Conservation (phyloP, 805 yeast species). For the Metschnikowia shivogae region DNA sequence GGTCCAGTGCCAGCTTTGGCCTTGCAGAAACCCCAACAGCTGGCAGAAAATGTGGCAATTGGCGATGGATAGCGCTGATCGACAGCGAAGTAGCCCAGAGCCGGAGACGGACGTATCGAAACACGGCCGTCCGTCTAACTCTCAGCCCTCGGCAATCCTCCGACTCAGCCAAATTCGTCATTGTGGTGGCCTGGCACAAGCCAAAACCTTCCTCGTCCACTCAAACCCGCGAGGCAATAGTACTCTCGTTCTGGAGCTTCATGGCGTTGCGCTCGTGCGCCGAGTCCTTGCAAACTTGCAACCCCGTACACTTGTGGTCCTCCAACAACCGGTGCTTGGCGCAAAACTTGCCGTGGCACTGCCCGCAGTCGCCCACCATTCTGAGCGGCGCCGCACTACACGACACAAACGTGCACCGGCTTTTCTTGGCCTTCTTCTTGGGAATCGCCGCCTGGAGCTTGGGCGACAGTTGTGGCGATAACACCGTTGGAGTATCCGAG, state of each 20-base stretch:
- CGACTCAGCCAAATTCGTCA: no score
- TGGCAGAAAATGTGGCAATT: no score
- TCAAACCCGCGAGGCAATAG: slow-evolving; percentile 45
- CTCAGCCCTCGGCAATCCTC: no score
- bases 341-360: slow-evolving; percentile 81
- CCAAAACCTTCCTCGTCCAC: no score
- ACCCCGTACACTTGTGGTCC: slow-evolving; percentile 75
- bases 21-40: no score
- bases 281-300: slow-evolving; percentile 74
- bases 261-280: slow-evolving; percentile 82
- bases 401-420: slow-evolving; percentile 46
- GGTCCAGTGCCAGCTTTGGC: no score
- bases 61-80: no score
- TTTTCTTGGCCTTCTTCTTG: slow-evolving; percentile 35
- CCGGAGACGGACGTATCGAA: no score
- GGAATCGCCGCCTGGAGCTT: slow-evolving; percentile 15
- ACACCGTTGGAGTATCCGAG: slow-evolving; percentile 20
- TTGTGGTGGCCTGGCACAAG: no score
- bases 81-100: no score
- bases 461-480: slow-evolving; percentile 19
- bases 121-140: no score
- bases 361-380: slow-evolving; percentile 78
- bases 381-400: slow-evolving; percentile 65
- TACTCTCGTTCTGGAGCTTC: slow-evolving; percentile 78
- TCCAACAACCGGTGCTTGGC: slow-evolving; percentile 83